phyloP scores from a whole-genome alignment of 2,329 filamentous ascomycete species.

The Didymellaceae sp. region DNA sequence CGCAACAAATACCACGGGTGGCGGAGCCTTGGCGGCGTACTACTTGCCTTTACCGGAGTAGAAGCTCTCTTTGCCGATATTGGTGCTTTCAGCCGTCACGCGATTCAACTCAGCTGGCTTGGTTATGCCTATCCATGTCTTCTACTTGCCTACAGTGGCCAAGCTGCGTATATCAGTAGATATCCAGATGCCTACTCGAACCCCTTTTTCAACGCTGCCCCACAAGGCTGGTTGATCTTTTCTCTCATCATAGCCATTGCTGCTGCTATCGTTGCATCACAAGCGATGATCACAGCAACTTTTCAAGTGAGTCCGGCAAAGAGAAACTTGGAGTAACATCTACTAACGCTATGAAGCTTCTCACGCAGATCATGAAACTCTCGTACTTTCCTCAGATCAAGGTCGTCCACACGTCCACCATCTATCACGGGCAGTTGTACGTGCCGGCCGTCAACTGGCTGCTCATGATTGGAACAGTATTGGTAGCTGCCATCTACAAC shows the following conservation, averaged over 20 bases:
- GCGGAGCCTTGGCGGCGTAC: constrained; percentile 71
- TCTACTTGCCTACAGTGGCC: constrained; percentile 71
- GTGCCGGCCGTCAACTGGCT: constrained; percentile 79
- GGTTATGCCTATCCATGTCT: constrained; percentile 72
- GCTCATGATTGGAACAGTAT: constrained; percentile 74
- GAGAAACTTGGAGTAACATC: too few relatives aligned
- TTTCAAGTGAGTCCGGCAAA: constrained; percentile 62
- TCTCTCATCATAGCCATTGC: constrained; percentile 72
- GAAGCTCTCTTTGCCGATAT: constrained; percentile 81
- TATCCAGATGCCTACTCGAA: constrained; percentile 69
- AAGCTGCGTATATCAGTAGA: constrained; percentile 73
- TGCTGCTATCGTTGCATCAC: constrained; percentile 76
- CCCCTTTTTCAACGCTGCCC: constrained; percentile 75
- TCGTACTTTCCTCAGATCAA: constrained; percentile 79
- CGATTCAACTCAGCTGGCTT: constrained; percentile 77
- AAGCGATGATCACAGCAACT: constrained; percentile 78
- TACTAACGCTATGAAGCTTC: constrained; percentile 50
- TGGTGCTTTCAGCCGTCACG: constrained; percentile 71
- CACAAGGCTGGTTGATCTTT: constrained; percentile 71
- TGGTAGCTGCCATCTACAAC: constrained; percentile 76
- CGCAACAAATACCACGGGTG: constrained; percentile 67
- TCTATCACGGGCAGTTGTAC: constrained; percentile 77
- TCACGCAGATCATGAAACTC: constrained; percentile 75
- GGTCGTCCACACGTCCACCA: constrained; percentile 72
- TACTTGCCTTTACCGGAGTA: constrained; percentile 77